Percentiles rank a stretch among this genome's conserved stretches.
phyloP scores from a whole-genome alignment of 2,329 filamentous ascomycete genomes.

The Ascomycota sp. region DNA sequence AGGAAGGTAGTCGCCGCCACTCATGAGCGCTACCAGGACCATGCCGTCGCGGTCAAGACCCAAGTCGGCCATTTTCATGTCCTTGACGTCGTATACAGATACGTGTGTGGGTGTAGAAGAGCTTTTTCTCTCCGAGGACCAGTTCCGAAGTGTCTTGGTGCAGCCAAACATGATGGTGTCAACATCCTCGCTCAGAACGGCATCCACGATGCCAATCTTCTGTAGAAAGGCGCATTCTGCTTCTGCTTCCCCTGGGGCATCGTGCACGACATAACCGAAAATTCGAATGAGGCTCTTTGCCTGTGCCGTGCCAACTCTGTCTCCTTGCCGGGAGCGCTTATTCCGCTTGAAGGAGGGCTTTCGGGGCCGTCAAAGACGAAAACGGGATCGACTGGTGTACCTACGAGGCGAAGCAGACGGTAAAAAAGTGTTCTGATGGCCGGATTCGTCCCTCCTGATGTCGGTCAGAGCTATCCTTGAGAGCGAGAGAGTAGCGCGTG shows the following conservation, averaged over 20 bases:
- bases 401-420: slow-evolving; percentile 57
- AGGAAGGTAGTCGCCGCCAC: slow-evolving; percentile 82
- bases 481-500: too few relatives aligned
- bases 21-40: slow-evolving; percentile 86
- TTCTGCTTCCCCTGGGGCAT: slow-evolving; percentile 86
- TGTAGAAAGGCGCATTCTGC: slow-evolving; percentile 87
- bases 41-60: slow-evolving; percentile 71
- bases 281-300: slow-evolving; percentile 68
- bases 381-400: slow-evolving; percentile 61
- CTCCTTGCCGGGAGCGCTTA: slow-evolving; percentile 47
- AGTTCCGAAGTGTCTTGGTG: slow-evolving; percentile 57
- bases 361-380: slow-evolving; percentile 79
- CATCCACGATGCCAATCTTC: slow-evolving; percentile 65
- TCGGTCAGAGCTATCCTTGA: background rate
- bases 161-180: slow-evolving; percentile 97
- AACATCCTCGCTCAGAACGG: slow-evolving; percentile 87
- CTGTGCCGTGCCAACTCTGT: slow-evolving; percentile 48
- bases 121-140: slow-evolving; percentile 51
- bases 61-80: slow-evolving; percentile 20
- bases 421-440: slow-evolving; percentile 86
- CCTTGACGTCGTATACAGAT: slow-evolving; percentile 52
- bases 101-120: slow-evolving; percentile 65
- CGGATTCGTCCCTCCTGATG: slow-evolving; percentile 60
- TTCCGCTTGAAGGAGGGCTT: slow-evolving; percentile 80
- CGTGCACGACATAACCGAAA: slow-evolving; percentile 68